A percentile compares a stretch with the other conserved stretches of the same genome.
These are phyloP conservation scores for Daldinia sp. DNA, from an alignment of 2,329 filamentous ascomycete genomes.

Conservation along the genomic window DNA sequence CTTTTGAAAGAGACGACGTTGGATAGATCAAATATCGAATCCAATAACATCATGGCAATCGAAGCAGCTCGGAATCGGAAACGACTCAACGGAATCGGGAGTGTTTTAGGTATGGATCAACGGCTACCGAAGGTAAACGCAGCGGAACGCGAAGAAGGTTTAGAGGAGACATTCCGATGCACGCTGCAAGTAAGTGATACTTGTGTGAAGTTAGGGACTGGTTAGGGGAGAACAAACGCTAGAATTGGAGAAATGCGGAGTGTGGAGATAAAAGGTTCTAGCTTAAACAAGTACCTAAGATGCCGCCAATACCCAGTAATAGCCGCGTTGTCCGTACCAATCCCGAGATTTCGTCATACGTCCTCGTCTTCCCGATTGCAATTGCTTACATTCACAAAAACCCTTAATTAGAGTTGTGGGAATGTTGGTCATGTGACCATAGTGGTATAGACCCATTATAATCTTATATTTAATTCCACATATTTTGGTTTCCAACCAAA, in stretches of 20 bases:
- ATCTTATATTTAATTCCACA: no score
- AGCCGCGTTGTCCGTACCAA: slow-evolving; percentile 11
- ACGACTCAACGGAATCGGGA: not conserved
- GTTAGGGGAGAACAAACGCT: slow-evolving; percentile 5
- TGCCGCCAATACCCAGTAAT: slow-evolving; percentile 25
- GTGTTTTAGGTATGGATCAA: slow-evolving; percentile 1
- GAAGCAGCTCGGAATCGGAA: not conserved
- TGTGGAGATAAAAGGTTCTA: not conserved
- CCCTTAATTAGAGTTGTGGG: no score
- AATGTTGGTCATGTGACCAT: no score
- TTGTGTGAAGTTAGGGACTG: not conserved
- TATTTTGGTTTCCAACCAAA: no score
- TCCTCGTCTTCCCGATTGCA: no score
- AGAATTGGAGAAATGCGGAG: slow-evolving; percentile 26
- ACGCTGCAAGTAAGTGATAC: not conserved
- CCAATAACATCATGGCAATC: slow-evolving; percentile 3
- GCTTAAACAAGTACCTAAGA: not conserved
- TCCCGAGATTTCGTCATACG: not conserved
- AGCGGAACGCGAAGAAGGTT: slow-evolving; percentile 15
- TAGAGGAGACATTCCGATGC: slow-evolving; percentile 16
- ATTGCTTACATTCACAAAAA: no score
- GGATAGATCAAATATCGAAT: slow-evolving; percentile 7
- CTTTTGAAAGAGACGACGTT: not conserved
- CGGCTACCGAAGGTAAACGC: slow-evolving; percentile 27
- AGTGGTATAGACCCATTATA: no score